Conservation (phyloP, 805 yeast species). For the Scheffersomyces amazonensis region DNA sequence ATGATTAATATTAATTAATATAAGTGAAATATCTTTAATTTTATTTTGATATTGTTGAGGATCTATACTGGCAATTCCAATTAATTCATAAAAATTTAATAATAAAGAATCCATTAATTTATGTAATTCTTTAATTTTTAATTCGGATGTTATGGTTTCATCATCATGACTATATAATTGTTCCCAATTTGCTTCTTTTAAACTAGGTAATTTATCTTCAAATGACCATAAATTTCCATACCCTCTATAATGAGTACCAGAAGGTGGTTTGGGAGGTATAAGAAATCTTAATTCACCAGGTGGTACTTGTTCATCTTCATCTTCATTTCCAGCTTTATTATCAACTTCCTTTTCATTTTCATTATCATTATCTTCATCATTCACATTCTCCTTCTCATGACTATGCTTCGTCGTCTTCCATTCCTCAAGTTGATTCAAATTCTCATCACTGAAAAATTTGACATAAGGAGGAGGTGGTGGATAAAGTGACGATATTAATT, state of each 20-base stretch:
- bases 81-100: conserved; percentile 75
- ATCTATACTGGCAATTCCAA: conserved; percentile 71
- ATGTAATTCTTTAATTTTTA: conserved; percentile 72
- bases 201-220: conserved; percentile 70
- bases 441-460: conserved; percentile 69
- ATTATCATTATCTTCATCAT: background rate
- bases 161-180: conserved; percentile 59
- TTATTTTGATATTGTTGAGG: conserved; percentile 62
- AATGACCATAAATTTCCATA: conserved; percentile 91
- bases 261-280: conserved; percentile 64
- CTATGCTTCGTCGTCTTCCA: conserved; percentile 11
- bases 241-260: conserved; percentile 67
- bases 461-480: conserved; percentile 94
- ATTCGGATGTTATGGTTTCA: conserved; percentile 29
- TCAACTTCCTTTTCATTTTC: conserved; percentile 20
- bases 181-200: conserved; percentile 72
- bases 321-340: conserved; percentile 11
- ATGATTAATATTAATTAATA: conserved; percentile 88
- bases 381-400: background rate
- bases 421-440: conserved; percentile 43
- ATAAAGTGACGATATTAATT: conserved; percentile 63
- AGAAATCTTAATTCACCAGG: conserved; percentile 54
- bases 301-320: conserved; percentile 9
- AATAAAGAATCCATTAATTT: conserved; percentile 75
- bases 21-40: conserved; percentile 74